Base-by-base conservation (phyloP, 1,284 basidiomycete species). In the Vanrija humicola region DNA sequence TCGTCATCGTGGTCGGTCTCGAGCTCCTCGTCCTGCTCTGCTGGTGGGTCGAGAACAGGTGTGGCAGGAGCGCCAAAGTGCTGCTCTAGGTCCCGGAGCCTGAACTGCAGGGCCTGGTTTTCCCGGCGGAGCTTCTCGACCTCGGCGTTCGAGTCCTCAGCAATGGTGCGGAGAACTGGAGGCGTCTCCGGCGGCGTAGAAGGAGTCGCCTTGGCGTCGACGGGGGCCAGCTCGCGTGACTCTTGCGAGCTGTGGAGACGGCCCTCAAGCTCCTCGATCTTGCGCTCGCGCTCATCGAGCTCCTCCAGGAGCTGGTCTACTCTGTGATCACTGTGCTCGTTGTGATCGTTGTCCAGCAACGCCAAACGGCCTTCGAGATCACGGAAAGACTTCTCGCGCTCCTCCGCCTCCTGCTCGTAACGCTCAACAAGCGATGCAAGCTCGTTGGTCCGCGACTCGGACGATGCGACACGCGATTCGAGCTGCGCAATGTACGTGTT, bases 401-500 rank as follows among this genome's bases (percentile, higher is more conserved):
- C 83, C 38, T 88, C 84, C 48, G 85, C 81, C 51, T 95, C 90
- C 39, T 74, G 76, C 77, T 97, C 94, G 46, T 96, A 81, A 28
- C 77, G 81, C 62, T 89, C 88, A 12, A 97, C 83, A 25, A 83
- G 86, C 40, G 81, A 82, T 34, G 85, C 83, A 4, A 97, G 80
- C 9, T 77, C 74, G 2, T 86, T 77, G 12, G 88, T 80, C 19
- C 86, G 86, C 63, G 89, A 86, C 63, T 96, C 91, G 2, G 89
- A 83, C 45, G 85, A 86, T 18, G 85, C 79, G 12, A 97, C 81
- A 25, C 90, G 86, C 46, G 82, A 79, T 74, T 98, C 95, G 19
- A 98, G 82, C 53, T 94, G 92, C n/a, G 84, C 79, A 55, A 98
- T 92, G 74, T 97, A 96, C 62, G 85, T 82, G 43, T 82, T 75